These are phyloP conservation scores for Fusarium bactridioides DNA, from an alignment of 2,329 filamentous ascomycete species.

Conservation along the genomic window DNA sequence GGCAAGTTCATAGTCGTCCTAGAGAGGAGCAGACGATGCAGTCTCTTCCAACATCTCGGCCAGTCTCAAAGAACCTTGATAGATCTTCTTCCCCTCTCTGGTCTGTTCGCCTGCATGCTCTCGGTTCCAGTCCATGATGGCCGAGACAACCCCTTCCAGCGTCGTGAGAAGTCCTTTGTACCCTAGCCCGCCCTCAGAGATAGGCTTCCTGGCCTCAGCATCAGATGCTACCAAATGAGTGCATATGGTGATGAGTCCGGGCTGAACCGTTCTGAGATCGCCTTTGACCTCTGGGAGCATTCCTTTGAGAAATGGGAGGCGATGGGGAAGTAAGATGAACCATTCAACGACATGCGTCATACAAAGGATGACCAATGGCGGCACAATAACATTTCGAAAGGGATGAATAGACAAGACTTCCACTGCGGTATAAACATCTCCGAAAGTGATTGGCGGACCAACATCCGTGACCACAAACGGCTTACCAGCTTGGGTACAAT, in stretches of 20 bases:
- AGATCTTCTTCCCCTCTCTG: neutral
- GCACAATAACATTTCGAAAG: neutral
- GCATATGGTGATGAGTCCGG: neutral
- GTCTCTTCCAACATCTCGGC: neutral
- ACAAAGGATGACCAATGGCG: neutral
- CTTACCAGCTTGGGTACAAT: neutral
- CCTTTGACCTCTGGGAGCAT: neutral
- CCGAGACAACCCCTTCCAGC: neutral
- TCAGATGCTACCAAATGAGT: constrained; percentile 4
- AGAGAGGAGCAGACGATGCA: neutral
- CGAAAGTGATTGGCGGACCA: neutral
- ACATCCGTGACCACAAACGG: neutral
- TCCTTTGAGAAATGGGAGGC: neutral
- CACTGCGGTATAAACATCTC: neutral
- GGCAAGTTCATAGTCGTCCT: neutral
- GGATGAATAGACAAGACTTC: neutral
- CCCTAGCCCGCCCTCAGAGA: neutral
- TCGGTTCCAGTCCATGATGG: neutral
- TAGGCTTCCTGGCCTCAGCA: neutral
- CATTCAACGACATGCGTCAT: neutral
- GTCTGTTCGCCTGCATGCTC: neutral
- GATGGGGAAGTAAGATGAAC: neutral
- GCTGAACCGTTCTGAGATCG: neutral
- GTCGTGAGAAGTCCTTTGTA: neutral
- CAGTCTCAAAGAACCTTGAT: neutral